Evolutionary conservation across 2,329 filamentous ascomycete genomes (phyloP), one percentile per base, ranked within the genome.

Genomic region (Colletotrichum plurivorum): DNA sequence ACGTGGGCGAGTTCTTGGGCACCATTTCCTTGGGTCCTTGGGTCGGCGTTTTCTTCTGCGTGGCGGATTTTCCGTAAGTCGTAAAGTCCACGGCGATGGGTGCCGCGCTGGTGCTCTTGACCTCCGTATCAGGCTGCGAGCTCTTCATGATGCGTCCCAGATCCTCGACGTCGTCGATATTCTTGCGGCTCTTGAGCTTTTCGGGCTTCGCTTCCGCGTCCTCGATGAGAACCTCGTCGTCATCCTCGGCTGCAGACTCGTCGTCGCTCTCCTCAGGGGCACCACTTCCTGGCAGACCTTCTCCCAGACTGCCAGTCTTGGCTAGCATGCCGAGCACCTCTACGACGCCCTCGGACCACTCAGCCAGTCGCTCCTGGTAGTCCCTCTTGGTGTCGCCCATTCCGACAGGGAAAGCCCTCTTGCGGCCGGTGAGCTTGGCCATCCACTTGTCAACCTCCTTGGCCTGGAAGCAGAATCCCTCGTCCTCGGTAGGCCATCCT

Each of bases 381-480:
- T 96, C 92, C n/a, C 82, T 86, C 80, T 94, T 97, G 66, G 93
- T 88, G 79, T 98, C 94, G 2, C 93, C 94, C 86, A 95, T 91
- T 5, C 96, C 96, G 7, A 98, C 84, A 0, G 95, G 95, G 75
- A 92, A 98, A 1, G 94, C 95, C 76, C 95, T 87, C 82, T 95
- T 97, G 71, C 92, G 89, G 2, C 89, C 92, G 0, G 95, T 97
- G 75, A 99, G 82, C 77, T 94, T 97, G n/a, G 95, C 94, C 93
- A 99, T 93, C 95, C 96, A 98, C 78, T 90, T 94, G 78, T 99
- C 95, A 3, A 97, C 85, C 73, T 97, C 92, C 76, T 92, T 93
- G 1, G 95, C 95, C 78, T 98, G 95, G 71, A 94, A 94, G 78
- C 95, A 98, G 81, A 95, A 99, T 0, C 95, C 95, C 74, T 96